Base-by-base conservation (phyloP, 495 filamentous ascomycete genomes). In the Penicillium ucsense region DNA sequence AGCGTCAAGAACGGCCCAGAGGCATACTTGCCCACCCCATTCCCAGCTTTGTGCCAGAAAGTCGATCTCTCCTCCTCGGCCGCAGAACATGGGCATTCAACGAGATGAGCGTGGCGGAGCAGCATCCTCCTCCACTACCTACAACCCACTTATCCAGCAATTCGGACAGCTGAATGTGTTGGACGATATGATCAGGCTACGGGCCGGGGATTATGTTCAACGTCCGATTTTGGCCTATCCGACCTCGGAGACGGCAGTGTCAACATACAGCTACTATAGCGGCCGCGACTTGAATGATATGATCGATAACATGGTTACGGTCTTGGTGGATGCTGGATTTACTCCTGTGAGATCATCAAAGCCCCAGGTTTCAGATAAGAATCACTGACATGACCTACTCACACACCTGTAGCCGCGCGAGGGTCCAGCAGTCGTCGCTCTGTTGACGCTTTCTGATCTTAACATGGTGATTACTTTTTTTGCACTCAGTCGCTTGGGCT, bases 401-500 rank as follows among this genome's bases (percentile, higher is more conserved):
- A 20, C 20, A 20, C 20, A 20, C 20, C 20, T 20, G 20, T 20
- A 20, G 20, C 20, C 20, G 20, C 54, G 12, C 56, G 53, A 3
- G 60, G 63, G 36, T 61, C 63, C 9, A 47, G 49, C 33, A 57
- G 58, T 64, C n/a, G 69, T 83, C 27, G 79, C 75, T 4, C 53
- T 83, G 1, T 66, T 80, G n/a, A 75, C 74, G 0, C 57, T 62
- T 20, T 80, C 79, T 3, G 73, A 80, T 47, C 52, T 82, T 3
- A 72, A 74, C 36, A 82, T 78, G 65, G 63, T 78, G 3, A 48
- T 79, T 44, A 70, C 74, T 2, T 71, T 81, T 35, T 80, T 81
- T 43, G 80, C 78, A 2, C 64, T 83, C 4, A 73, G 70, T 43
- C 69, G 80, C 11, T 57, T 82, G 3, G 80, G 80, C 28, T 79